Base-by-base conservation (phyloP, 768 basidiomycete genomes). In the Scleroderma bovista region DNA sequence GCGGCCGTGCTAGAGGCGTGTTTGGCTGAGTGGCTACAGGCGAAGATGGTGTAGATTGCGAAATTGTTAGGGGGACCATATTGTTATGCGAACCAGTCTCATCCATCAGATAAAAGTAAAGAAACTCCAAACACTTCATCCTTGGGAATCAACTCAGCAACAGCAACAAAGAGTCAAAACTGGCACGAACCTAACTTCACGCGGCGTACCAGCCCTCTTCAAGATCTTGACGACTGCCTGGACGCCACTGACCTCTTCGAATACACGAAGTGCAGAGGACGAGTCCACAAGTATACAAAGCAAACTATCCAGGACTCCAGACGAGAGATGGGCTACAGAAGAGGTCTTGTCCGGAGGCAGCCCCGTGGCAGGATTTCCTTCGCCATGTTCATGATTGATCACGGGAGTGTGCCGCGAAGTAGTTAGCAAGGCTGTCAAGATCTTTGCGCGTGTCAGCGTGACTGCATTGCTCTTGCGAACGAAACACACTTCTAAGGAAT, bases 101-200 rank as follows among this genome's bases (percentile, higher is more conserved):
- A 52, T 94, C 93, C 40, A 95, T 74, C 7, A 97, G 75, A 65
- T 97, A 97, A 66, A 94, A 96, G 66, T 95, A 95, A 15, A 97
- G 70, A 59, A 96, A 93, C 63, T 96, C 94, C 16, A 97, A 74
- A 54, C 92, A 95, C 71, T 95, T 95, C 88, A 96, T 95, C 58
- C 93, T 95, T 58, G 19, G 32, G 39, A 38, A 34, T 68, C 32
- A 41, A 42, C 33, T 16, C 43, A 9, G 12, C 40, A 31, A 40
- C 11, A 16, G 8, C 15, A 37, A 65, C 73, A 24, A 53, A 85
- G 85, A 83, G 66, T 48, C 87, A 80, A 17, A 68, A n/a, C n/a
- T n/a, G n/a, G n/a, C n/a, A n/a, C 80, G 29, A 51, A 94, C 93
- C 90, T 73, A 50, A 94, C 88, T 71, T 90, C 88, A 43, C 90